These are phyloP conservation scores for Epipyxis sp. DNA, from an alignment of 108 stramenopile genomes.

Conservation along the genomic window DNA sequence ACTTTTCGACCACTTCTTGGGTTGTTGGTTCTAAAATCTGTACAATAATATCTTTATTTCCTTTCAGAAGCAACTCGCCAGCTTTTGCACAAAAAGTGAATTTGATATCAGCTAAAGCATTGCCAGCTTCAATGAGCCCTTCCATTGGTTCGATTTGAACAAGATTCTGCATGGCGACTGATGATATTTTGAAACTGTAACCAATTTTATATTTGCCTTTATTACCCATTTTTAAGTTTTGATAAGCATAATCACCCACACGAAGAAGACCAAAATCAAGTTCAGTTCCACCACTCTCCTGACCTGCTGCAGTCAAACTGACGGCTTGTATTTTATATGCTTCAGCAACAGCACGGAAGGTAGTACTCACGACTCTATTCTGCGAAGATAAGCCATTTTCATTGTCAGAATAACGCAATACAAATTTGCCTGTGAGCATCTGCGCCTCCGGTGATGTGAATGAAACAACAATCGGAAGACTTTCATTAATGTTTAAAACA, in stretches of 20 bases:
- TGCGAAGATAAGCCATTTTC: conserved; percentile 44
- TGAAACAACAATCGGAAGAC: conserved; percentile 34
- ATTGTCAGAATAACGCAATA: conserved; percentile 49
- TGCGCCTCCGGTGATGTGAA: conserved; percentile 49
- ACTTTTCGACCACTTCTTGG: conserved; percentile 58
- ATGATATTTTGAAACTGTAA: conserved; percentile 43
- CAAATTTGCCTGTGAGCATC: conserved; percentile 38
- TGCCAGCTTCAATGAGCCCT: conserved; percentile 48
- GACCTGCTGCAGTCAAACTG: conserved; percentile 39
- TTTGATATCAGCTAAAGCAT: conserved; percentile 37
- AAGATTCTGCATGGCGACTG: conserved; percentile 32
- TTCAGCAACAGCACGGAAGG: conserved; percentile 48
- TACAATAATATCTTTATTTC: conserved; percentile 55
- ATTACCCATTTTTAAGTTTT: conserved; percentile 50
- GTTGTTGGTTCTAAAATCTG: conserved; percentile 56
- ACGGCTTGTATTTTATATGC: conserved; percentile 58
- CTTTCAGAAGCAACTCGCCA: conserved; percentile 41
- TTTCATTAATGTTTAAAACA: conserved; percentile 37
- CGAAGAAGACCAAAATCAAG: conserved; percentile 53
- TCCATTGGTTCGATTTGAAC: conserved; percentile 42
- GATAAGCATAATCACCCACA: conserved; percentile 47
- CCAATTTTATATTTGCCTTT: conserved; percentile 58
- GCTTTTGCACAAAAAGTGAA: conserved; percentile 46
- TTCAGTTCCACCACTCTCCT: conserved; percentile 3
- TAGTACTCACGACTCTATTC: not conserved